A percentile compares a stretch with the other conserved stretches of the same genome.
Evolutionary conservation across 768 basidiomycete species (phyloP).

Genomic region (Collybia mongolica): DNA sequence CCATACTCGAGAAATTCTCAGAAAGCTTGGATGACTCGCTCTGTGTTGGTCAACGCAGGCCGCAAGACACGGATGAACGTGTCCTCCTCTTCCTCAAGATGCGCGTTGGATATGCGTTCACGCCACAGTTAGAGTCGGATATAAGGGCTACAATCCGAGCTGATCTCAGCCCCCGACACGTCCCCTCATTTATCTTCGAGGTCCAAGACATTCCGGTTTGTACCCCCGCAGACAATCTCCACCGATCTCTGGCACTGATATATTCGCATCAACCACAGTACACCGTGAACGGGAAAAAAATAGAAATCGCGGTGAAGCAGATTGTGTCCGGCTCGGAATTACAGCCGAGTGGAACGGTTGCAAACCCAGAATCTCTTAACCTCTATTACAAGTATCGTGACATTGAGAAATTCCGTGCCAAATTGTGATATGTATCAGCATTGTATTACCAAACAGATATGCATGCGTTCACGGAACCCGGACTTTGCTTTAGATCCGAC

Average conservation of each 20-base stretch:
- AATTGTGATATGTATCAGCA: constrained; percentile 8
- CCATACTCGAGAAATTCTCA: constrained; percentile 59
- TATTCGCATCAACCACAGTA: constrained; percentile 40
- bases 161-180: constrained; percentile 70
- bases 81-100: constrained; percentile 78
- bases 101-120: constrained; percentile 38
- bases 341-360: constrained; percentile 72
- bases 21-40: constrained; percentile 61
- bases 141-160: constrained; percentile 59
- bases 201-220: constrained; percentile 68
- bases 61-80: constrained; percentile 65
- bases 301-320: constrained; percentile 78
- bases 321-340: constrained; percentile 67
- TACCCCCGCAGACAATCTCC: constrained; percentile 6
- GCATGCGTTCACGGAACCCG: too few relatives aligned
- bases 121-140: constrained; percentile 36
- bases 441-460: too few relatives aligned
- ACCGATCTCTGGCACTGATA: neutral
- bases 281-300: constrained; percentile 76
- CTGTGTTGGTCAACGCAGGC: constrained; percentile 69
- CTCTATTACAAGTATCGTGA: constrained; percentile 64
- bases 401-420: constrained; percentile 25
- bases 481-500: too few relatives aligned
- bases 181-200: constrained; percentile 67
- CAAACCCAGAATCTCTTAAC: constrained; percentile 66